phyloP scores from a whole-genome alignment of 345 rosid species.

The Rhodomyrtus tomentosa region DNA sequence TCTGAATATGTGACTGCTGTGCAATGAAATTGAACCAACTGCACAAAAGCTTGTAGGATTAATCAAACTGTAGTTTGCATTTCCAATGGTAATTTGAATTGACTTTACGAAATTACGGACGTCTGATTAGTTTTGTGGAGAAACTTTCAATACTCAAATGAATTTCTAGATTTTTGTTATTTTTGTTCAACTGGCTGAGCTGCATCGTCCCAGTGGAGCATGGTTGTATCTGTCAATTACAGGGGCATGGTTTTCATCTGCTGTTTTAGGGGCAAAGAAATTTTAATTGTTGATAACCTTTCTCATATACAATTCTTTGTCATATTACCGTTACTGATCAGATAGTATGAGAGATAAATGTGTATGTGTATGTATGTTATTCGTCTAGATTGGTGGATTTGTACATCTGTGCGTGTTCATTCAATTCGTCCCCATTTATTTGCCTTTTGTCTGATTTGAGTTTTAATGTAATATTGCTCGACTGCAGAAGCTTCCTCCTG shows the following conservation, averaged over 20 bases:
- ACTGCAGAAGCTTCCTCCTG: constrained; percentile 73
- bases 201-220: neutral
- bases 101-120: neutral
- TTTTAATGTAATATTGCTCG: neutral
- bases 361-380: neutral
- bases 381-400: neutral
- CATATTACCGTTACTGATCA: neutral
- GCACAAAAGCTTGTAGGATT: neutral
- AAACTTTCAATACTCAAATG: neutral
- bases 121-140: neutral
- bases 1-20: neutral
- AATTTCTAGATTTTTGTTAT: neutral
- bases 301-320: neutral
- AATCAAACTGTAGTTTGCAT: neutral
- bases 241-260: neutral
- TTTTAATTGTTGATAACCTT: neutral
- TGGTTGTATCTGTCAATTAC: neutral
- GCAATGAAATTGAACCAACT: neutral
- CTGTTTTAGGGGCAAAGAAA: neutral
- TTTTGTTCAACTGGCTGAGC: neutral
- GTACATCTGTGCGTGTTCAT: neutral
- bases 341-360: neutral
- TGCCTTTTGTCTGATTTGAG: neutral
- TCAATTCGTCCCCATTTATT: neutral
- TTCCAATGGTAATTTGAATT: neutral